Base-by-base conservation (phyloP, 2,329 filamentous ascomycete genomes). In the Aureobasidium sp. region DNA sequence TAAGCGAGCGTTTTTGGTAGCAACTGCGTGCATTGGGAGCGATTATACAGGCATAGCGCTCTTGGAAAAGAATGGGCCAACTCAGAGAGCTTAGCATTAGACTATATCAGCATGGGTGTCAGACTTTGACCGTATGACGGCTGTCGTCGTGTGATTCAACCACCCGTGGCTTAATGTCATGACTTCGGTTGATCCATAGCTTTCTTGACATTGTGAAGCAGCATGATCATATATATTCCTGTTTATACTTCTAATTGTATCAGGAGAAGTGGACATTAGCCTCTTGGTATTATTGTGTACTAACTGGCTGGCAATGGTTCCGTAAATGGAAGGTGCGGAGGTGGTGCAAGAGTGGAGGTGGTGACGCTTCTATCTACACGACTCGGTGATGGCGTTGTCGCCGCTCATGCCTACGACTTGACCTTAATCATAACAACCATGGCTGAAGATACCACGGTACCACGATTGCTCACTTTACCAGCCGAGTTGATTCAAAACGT, bases 401-500 rank as follows among this genome's bases (percentile, higher is more conserved):
- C 55, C 55, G 55, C 32, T 9, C 10, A 44, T 44, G 23, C 23
- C 51, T 55, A 57, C 41, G 44, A 44, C 39, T 34, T 36, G n/a
- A 44, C 39, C 15, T 46, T 4, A 57, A 36, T 34, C 39, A 51
- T 36, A 6, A 29, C 59, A 56, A 55, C 8, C 44, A 62, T 62
- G 61, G 53, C 57, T 8, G 41, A 29, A 29, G 32, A 29, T 8
- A 46, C 23, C 20, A 32, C 26, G 3, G 17, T 58, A 23, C 61
- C 61, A n/a, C 48, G 53, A 20, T 65, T 90, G 8, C 71, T 85
- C 34, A 71, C 74, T 23, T 80, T 96, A 0, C 92, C 92, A 0
- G 74, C 84, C 13, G 92, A 97, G 72, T 79, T 96, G 9, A 78
- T 96, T 36, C 82, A 88, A 66, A 76, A 82, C n/a, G 85, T 96